Base-by-base conservation (phyloP, 495 filamentous ascomycete genomes). In the Daldinia loculata region DNA sequence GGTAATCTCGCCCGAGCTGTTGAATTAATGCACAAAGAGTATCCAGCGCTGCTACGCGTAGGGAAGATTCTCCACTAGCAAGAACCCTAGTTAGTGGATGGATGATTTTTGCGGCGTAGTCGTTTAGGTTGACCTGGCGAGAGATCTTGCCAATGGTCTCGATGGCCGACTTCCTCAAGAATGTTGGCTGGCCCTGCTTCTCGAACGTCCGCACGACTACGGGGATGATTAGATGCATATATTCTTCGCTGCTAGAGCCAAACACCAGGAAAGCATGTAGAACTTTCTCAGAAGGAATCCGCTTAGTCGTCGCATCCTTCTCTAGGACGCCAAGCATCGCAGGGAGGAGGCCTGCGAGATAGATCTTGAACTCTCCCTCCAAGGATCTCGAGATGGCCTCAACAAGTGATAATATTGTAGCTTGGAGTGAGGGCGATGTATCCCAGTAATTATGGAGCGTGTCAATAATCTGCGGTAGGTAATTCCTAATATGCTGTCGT, bases 181-280 rank as follows among this genome's bases (percentile, higher is more conserved):
- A 88, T 9, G 86, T 81, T 6, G 93, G 93, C 67, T 95, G 90
- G 39, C 90, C 88, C 19, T 89, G 86, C 66, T 91, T 94, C 73
- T 98, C 93, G 74, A 98, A 97, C 60, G 97, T 88, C 15, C 90
- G 87, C 17, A 99, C 93, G 66, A 99, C 91, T n/a, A 94, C 91
- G 7, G 95, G 95, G 38, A 99, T 94, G 70, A 99, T 98, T 30
- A 99, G 85, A 79, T 98, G 95, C 95, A 99, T 98, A 79, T 98
- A 98, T 77, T 98, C 95, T 77, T 98, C 95, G 15, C 90, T 91
- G 74, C 93, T 97, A 14, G 93, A 89, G n/a, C 96, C 95, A 77
- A 99, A 98, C 0, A 99, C 90, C 41, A 98, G 83, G 75, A 99
- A 95, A 2, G 94, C 93, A 79, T 98, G 96, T 12, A 99, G 85